Conservation (phyloP, 2,329 filamentous ascomycete genomes). For the Colletotrichum trifolii region DNA sequence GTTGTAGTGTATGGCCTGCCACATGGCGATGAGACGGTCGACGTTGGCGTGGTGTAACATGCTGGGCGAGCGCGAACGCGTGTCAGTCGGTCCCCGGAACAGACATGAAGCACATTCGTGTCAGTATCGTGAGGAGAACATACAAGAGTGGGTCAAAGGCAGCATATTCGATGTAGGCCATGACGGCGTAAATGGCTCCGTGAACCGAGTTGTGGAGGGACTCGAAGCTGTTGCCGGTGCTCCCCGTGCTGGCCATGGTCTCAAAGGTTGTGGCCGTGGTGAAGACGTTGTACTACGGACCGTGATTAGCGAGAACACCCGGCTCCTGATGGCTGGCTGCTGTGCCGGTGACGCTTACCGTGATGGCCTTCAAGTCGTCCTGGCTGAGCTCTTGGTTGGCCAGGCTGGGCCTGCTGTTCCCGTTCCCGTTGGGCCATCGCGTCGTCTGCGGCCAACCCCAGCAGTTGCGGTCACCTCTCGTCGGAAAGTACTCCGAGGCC, state of each 20-base stretch:
- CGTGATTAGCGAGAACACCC: background rate
- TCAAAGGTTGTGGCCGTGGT: conserved; percentile 49
- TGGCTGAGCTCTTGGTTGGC: conserved; percentile 13
- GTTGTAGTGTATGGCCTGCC: conserved; percentile 55
- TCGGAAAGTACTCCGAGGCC: conserved; percentile 18
- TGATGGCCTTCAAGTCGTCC: conserved; percentile 9
- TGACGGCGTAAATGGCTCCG: conserved; percentile 49
- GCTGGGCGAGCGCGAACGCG: conserved; percentile 1
- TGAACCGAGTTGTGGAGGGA: conserved; percentile 56
- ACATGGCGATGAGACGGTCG: conserved; percentile 71
- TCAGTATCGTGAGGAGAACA: conserved; percentile 27
- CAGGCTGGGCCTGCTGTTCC: conserved; percentile 14
- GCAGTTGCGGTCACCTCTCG: conserved; percentile 6
- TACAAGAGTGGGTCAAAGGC: conserved; percentile 61
- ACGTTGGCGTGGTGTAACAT: conserved; percentile 61
- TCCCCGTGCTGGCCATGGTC: conserved; percentile 39
- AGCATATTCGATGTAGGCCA: conserved; percentile 51
- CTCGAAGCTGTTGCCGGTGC: conserved; percentile 54
- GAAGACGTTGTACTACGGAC: conserved; percentile 53
- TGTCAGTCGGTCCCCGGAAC: background rate
- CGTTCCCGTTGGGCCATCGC: conserved; percentile 5
- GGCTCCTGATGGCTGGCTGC: background rate
- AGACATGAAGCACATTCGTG: background rate
- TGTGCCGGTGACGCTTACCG: background rate
- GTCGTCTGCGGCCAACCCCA: conserved; percentile 7